Percentiles rank a stretch among this genome's conserved stretches.
phyloP scores from a whole-genome alignment of 257 asterid genomes.

The Penstemon davidsonii region DNA sequence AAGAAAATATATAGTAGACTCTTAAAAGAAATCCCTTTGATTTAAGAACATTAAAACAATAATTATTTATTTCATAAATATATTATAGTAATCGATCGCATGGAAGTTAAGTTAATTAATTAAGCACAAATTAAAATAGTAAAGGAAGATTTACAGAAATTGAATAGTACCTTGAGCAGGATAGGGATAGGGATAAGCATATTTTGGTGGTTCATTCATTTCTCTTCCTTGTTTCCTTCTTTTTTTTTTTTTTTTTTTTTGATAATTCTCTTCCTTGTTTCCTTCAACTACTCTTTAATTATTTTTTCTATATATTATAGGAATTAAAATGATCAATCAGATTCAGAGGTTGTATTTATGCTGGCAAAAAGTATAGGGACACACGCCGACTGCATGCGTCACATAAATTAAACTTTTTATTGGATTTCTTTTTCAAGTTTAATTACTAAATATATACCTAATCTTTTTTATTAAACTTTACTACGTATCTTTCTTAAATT shows the following conservation, averaged over 20 bases:
- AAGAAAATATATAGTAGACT: not conserved
- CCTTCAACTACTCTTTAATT: no score
- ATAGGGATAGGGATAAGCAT: slow-evolving; percentile 75
- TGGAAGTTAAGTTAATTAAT: not conserved
- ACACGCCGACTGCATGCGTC: no score
- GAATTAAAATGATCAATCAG: not conserved
- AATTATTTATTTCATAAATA: not conserved
- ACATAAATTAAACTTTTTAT: not conserved
- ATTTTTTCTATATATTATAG: no score
- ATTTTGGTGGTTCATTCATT: slow-evolving; percentile 77
- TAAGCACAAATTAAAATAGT: not conserved
- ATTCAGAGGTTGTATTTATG: not conserved
- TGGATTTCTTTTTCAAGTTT: no score
- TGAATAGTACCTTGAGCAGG: slow-evolving; percentile 63
- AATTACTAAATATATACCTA: no score
- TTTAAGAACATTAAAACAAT: not conserved
- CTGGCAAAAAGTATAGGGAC: not conserved
- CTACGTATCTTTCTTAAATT: no score
- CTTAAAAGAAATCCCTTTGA: no score
- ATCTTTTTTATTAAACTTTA: no score
- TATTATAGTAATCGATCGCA: not conserved
- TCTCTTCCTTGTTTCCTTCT: not conserved
- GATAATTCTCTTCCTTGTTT: not conserved
- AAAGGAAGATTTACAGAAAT: not conserved
- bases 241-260: no score